A percentile compares a stretch with the other conserved stretches of the same genome.
phyloP scores from a whole-genome alignment of 2,329 filamentous ascomycete species.

The Diaporthe velutina region DNA sequence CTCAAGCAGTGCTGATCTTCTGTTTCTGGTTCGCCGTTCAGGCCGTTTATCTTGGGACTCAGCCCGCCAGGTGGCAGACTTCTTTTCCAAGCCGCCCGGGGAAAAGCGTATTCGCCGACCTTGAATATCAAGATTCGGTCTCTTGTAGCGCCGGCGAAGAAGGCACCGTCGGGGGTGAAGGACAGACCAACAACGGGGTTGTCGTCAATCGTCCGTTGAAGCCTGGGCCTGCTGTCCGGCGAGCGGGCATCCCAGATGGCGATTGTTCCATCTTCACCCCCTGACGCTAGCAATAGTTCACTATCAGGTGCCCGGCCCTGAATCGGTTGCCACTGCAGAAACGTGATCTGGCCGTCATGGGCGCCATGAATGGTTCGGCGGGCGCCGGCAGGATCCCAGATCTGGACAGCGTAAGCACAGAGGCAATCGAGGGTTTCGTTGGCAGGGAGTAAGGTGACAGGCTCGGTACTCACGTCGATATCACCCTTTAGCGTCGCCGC shows the following conservation, averaged over 20 bases:
- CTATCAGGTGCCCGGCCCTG: slow-evolving; percentile 54
- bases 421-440: background rate
- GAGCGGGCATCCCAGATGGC: slow-evolving; percentile 72
- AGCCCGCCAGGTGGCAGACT: slow-evolving; percentile 63
- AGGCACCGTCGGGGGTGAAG: slow-evolving; percentile 74
- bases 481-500: slow-evolving; percentile 71
- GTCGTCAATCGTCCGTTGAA: slow-evolving; percentile 70
- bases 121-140: slow-evolving; percentile 75
- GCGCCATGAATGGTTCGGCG: slow-evolving; percentile 64
- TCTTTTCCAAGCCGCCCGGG: slow-evolving; percentile 71
- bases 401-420: slow-evolving; percentile 48
- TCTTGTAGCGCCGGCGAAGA: slow-evolving; percentile 72
- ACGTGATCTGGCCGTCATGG: slow-evolving; percentile 70
- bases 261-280: slow-evolving; percentile 73
- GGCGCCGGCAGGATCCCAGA: slow-evolving; percentile 68
- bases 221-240: slow-evolving; percentile 67
- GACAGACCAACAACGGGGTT: slow-evolving; percentile 69
- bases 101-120: slow-evolving; percentile 69
- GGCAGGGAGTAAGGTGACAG: background rate
- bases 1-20: slow-evolving; percentile 72
- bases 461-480: slow-evolving; percentile 67
- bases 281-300: slow-evolving; percentile 71
- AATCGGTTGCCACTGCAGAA: slow-evolving; percentile 72
- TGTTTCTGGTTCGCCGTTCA: slow-evolving; percentile 65
- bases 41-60: slow-evolving; percentile 60